These are phyloP conservation scores for rapeseed (Brassica napus) DNA, from an alignment of 345 rosid genomes.

Conservation along the genomic window Da-Ae NC_063435.1:24907001-24907500, in stretches of 20 bases:
- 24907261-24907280: neutral
- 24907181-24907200: neutral
- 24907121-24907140: too few species aligned
- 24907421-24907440: neutral
- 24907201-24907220: neutral
- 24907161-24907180: neutral
- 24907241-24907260: neutral
- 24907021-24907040: neutral
- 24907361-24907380: neutral
- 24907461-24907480: neutral
- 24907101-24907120: too few species aligned
- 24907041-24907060: neutral
- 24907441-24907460: neutral
- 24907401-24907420: neutral
- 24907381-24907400: neutral
- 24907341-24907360: neutral
- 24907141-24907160: neutral
- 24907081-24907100: neutral
- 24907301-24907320: neutral
- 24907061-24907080: neutral
- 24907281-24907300: neutral
- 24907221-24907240: neutral
- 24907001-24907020: too few species aligned
- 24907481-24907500: constrained; percentile 20
- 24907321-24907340: neutral